Conservation (phyloP, 768 basidiomycete genomes). For the Hygrophorus pudorinus region DNA sequence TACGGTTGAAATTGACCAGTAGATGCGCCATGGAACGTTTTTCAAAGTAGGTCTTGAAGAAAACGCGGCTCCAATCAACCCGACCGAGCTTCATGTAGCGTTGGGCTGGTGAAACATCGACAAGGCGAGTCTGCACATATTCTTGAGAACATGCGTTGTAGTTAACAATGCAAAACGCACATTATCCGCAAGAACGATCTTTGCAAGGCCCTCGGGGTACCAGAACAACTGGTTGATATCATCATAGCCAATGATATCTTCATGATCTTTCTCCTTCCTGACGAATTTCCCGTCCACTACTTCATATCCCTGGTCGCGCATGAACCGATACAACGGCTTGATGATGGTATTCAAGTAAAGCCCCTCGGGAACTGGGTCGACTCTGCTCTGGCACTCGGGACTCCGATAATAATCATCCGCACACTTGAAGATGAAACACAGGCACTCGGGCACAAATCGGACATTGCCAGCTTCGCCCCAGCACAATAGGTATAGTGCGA, state of each 20-base stretch:
- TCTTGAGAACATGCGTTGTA: slow-evolving; percentile 1
- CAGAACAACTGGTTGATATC: slow-evolving; percentile 99
- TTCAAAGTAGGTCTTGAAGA: slow-evolving; percentile 99
- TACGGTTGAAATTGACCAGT: slow-evolving; percentile 97
- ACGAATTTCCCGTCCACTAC: slow-evolving; percentile 93
- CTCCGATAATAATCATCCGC: slow-evolving; percentile 99
- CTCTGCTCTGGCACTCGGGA: slow-evolving; percentile 90
- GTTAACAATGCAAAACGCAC: slow-evolving; percentile 32
- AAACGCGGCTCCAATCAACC: slow-evolving; percentile 89
- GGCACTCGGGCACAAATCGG: slow-evolving; percentile 90
- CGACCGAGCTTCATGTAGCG: slow-evolving; percentile 88
- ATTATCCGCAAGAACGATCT: slow-evolving; percentile 82
- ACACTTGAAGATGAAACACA: slow-evolving; percentile 99
- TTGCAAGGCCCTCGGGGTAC: slow-evolving; percentile 96
- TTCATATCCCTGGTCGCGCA: slow-evolving; percentile 97
- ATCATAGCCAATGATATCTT: slow-evolving; percentile 97
- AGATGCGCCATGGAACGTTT: slow-evolving; percentile 90
- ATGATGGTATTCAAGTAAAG: slow-evolving; percentile 86
- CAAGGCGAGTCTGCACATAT: slow-evolving; percentile 63
- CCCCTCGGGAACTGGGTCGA: slow-evolving; percentile 92
- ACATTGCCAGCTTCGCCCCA: slow-evolving; percentile 99
- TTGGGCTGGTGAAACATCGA: slow-evolving; percentile 85
- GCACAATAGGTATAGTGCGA: slow-evolving; percentile 91
- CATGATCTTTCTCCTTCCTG: slow-evolving; percentile 87
- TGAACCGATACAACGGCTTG: slow-evolving; percentile 91